Percentiles rank a stretch among this genome's conserved stretches.
Conservation (phyloP, 176 grass and related monocot genomes). For the Oryza brachyantha region DNA sequence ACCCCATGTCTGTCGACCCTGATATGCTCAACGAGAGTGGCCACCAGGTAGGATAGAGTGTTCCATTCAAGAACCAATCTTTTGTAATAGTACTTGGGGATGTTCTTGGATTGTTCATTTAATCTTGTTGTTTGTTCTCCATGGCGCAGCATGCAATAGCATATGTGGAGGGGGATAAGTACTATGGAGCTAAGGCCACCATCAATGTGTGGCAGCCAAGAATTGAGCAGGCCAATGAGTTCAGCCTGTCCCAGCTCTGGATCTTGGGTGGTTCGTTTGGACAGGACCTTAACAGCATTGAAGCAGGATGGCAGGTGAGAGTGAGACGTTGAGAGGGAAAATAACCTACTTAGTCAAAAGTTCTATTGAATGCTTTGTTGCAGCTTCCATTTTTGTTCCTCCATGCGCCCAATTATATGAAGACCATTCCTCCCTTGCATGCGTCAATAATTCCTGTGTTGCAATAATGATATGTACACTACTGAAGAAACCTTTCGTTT, state of each 20-base stretch:
- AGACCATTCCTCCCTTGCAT: constrained; percentile 26
- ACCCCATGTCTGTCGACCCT: constrained; percentile 53
- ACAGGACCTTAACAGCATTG: constrained; percentile 90
- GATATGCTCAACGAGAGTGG: constrained; percentile 76
- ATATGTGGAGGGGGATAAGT: constrained; percentile 80
- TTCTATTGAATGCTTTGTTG: constrained; percentile 46
- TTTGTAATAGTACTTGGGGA: background rate
- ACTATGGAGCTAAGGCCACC: constrained; percentile 83
- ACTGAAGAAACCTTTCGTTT: constrained; percentile 27
- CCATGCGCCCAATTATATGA: constrained; percentile 35
- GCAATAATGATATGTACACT: constrained; percentile 38
- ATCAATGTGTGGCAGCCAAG: constrained; percentile 93
- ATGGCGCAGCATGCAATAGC: constrained; percentile 73
- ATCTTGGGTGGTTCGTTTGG: constrained; percentile 82
- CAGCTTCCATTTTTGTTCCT: constrained; percentile 47
- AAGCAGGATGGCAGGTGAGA: constrained; percentile 88
- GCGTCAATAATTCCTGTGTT: constrained; percentile 39
- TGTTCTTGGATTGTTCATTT: background rate
- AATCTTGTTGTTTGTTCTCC: background rate
- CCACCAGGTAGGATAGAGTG: constrained; percentile 56
- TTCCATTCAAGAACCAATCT: constrained; percentile 3
- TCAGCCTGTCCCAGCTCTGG: constrained; percentile 90
- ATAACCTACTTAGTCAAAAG: constrained; percentile 25
- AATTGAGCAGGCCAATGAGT: constrained; percentile 76
- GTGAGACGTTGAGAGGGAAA: constrained; percentile 25